Evolutionary conservation across 129 eudicot species (phyloP).

Genomic region (Mikania micrantha): DNA sequence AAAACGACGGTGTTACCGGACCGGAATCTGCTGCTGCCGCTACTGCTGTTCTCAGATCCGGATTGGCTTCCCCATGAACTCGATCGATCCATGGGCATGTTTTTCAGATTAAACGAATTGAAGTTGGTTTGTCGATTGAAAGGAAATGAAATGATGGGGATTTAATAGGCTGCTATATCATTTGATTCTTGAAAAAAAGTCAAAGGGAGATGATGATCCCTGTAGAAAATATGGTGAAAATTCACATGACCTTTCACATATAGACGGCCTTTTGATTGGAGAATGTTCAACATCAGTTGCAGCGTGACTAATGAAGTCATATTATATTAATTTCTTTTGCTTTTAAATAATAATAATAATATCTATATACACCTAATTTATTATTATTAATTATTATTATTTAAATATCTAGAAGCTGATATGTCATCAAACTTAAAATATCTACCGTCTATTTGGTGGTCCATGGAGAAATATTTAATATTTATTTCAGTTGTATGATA

Average conservation of each 20-base stretch:
- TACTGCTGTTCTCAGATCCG: too few relatives aligned
- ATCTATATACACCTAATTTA: too few relatives aligned
- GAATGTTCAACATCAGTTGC: slow-evolving; percentile 12
- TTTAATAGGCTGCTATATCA: background rate
- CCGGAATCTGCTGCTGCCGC: background rate
- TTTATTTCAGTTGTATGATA: too few relatives aligned
- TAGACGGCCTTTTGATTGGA: background rate
- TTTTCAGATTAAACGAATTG: background rate
- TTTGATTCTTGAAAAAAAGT: slow-evolving; percentile 3
- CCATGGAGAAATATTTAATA: too few relatives aligned
- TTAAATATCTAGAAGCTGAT: too few relatives aligned
- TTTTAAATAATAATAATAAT: too few relatives aligned
- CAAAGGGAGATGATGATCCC: slow-evolving; percentile 2
- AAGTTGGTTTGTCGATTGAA: background rate
- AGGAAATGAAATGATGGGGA: background rate
- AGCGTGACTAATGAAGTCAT: background rate
- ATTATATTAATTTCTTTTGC: background rate
- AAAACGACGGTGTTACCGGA: slow-evolving; percentile 21
- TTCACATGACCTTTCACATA: slow-evolving; percentile 6
- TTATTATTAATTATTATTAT: too few relatives aligned
- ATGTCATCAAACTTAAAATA: too few relatives aligned
- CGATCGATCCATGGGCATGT: slow-evolving; percentile 75
- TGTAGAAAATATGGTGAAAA: background rate
- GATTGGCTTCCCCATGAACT: slow-evolving; percentile 33
- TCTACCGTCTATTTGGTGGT: too few relatives aligned